Evolutionary conservation across 768 basidiomycete species (phyloP).

Genomic region (Phaffia tasmanica): DNA sequence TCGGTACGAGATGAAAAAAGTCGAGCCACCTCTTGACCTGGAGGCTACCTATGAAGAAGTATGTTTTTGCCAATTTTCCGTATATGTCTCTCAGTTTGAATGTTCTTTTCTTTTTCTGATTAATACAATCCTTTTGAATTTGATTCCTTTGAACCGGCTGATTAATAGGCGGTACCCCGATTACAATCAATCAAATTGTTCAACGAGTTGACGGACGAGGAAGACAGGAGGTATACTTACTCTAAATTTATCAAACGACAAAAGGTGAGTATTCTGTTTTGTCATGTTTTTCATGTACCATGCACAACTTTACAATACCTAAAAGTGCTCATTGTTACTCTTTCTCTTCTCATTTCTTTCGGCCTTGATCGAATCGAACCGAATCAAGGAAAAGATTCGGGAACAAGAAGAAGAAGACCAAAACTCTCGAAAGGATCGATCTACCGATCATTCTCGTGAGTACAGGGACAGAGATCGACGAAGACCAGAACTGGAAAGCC

Average conservation of each 20-base stretch:
- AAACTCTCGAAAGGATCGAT: not conserved
- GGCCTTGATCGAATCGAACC: slow-evolving; percentile 1
- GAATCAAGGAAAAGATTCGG: slow-evolving; percentile 57
- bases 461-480: not conserved
- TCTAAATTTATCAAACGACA: slow-evolving; percentile 79
- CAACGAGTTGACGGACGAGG: slow-evolving; percentile 75
- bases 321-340: not conserved
- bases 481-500: too few species aligned
- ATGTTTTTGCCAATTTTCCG: slow-evolving; percentile 32
- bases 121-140: not conserved
- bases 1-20: slow-evolving; percentile 85
- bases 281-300: not conserved
- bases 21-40: slow-evolving; percentile 69
- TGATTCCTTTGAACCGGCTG: not conserved
- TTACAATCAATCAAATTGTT: slow-evolving; percentile 78
- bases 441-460: not conserved
- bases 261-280: slow-evolving; percentile 48
- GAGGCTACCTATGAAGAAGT: slow-evolving; percentile 69
- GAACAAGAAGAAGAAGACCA: slow-evolving; percentile 46
- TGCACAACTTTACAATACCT: not conserved
- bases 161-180: slow-evolving; percentile 52
- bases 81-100: slow-evolving; percentile 22
- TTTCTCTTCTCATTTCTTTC: not conserved
- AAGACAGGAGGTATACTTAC: slow-evolving; percentile 67
- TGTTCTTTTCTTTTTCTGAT: not conserved